Percentiles rank a stretch among this genome's conserved stretches.
These are phyloP conservation scores for Schizochytrium sp. DNA, from an alignment of 108 stramenopile species.

Conservation along the genomic window DNA sequence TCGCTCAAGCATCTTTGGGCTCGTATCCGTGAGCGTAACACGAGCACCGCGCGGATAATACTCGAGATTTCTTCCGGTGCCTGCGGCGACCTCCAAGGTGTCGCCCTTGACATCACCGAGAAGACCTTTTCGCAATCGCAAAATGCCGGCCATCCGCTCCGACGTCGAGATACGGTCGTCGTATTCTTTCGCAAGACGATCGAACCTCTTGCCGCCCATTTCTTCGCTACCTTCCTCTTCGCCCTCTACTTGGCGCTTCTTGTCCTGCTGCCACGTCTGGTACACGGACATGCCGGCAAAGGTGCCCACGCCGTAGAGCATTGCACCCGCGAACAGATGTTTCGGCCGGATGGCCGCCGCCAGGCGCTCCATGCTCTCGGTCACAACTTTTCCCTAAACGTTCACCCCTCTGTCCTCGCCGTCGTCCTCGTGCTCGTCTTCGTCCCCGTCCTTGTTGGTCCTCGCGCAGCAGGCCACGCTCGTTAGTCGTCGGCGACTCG, in stretches of 20 bases:
- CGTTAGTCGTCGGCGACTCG: too few species aligned
- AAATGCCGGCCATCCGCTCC: neutral
- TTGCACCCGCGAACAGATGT: neutral
- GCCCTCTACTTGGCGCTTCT: too few species aligned
- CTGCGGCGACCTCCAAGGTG: slow-evolving; percentile 74
- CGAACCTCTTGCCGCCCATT: neutral
- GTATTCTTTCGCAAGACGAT: neutral
- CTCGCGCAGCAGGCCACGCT: too few species aligned
- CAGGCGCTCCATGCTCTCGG: neutral
- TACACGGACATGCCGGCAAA: neutral
- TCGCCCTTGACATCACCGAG: slow-evolving; percentile 34
- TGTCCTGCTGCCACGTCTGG: neutral
- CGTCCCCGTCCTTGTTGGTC: too few species aligned
- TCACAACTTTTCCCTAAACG: too few species aligned
- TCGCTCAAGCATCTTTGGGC: slow-evolving; percentile 63
- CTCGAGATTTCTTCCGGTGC: slow-evolving; percentile 68
- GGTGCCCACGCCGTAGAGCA: neutral
- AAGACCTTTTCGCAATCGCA: neutral
- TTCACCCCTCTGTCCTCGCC: too few species aligned
- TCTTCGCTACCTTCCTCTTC: too few species aligned
- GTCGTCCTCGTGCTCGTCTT: too few species aligned
- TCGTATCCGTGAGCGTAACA: slow-evolving; percentile 65
- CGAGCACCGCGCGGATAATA: slow-evolving; percentile 53
- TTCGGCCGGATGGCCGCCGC: neutral
- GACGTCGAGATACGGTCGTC: neutral